Evolutionary conservation across 2,329 filamentous ascomycete genomes (phyloP), one percentile per base, ranked within the genome.

Genomic region (Epichloe aotearoae): DNA sequence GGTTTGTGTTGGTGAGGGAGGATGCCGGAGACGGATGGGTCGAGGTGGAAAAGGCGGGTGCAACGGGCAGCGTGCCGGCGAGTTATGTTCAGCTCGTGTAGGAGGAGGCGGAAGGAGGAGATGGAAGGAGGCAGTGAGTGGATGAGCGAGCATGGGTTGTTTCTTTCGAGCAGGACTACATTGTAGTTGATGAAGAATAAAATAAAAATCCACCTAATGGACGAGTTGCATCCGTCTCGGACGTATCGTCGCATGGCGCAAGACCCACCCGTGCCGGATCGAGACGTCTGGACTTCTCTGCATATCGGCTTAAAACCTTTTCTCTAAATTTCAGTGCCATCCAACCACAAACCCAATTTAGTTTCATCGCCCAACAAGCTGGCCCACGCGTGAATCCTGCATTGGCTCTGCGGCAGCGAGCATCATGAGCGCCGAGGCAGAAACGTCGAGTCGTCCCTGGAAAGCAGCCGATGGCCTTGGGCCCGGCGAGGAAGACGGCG

Each of bases 21-120:
- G 91, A 97, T 63, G 78, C 83, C 0, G 93, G 93, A 1, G 93
- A 97, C 70, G 93, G 93, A 0, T 98, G 93, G 93, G 88, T 84
- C 30, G 93, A 97, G 70, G 93, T 98, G 17, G 93, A 97, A 71
- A 89, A 88, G 67, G 89, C 88, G 17, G 90, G 90, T 1, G 73
- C 82, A 40, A 88, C 83, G 46, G 90, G 83, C 63, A 95, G 89
- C 65, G 93, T 98, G 50, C 93, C 93, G 44, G 90, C 90, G 38
- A 95, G 88, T 66, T 98, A 97, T 71, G 79, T 97, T 53, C 85
- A 89, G 68, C 79, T 84, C 61, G 80, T 87, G 47, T 85, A 72
- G 49, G 37, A 72, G 46, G 37, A 5, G 20, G 36, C 41, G 36
- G 14, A 14, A 23, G 19, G 19, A 12, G 15, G 46, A 2, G 5